These are phyloP conservation scores for Rhodotorula paludigena DNA, from an alignment of 768 basidiomycete genomes.

Conservation along the genomic window DNA sequence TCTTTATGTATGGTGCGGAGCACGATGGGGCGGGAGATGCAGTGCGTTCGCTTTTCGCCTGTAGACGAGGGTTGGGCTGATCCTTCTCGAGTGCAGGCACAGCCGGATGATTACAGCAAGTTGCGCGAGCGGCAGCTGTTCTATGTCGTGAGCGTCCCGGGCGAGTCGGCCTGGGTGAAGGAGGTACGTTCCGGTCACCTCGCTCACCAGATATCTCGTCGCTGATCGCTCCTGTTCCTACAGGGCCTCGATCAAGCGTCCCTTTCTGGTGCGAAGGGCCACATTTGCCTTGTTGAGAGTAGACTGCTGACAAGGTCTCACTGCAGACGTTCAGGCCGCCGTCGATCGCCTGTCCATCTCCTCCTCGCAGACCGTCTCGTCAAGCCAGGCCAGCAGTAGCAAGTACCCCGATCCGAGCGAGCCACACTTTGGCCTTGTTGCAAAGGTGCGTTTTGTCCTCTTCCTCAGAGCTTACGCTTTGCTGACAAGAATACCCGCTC, in stretches of 20 bases:
- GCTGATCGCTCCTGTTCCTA: neutral
- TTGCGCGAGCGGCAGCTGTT: constrained; percentile 41
- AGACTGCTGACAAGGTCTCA: neutral
- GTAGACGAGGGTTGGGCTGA: too few relatives aligned
- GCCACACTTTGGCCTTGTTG: constrained; percentile 33
- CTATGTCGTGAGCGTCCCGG: constrained; percentile 43
- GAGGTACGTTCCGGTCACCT: constrained; percentile 17
- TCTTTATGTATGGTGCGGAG: constrained; percentile 25
- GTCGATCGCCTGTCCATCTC: constrained; percentile 12
- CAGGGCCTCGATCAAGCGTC: constrained; percentile 25
- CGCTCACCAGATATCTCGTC: neutral
- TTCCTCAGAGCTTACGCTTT: neutral
- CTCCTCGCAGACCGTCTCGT: neutral
- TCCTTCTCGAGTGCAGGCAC: neutral
- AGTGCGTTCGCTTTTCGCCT: constrained; percentile 9
- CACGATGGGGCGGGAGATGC: constrained; percentile 11
- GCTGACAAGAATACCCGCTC: neutral
- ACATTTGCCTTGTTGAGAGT: fast-evolving
- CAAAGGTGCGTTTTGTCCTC: constrained; percentile 28
- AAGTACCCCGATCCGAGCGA: constrained; percentile 35
- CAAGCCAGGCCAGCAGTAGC: neutral
- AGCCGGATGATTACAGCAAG: constrained; percentile 41
- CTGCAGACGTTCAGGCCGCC: constrained; percentile 21
- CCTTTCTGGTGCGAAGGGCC: neutral
- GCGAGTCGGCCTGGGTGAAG: constrained; percentile 41